Conservation (phyloP, 306 rosid genomes). For the Leucaena leucocephala region DNA sequence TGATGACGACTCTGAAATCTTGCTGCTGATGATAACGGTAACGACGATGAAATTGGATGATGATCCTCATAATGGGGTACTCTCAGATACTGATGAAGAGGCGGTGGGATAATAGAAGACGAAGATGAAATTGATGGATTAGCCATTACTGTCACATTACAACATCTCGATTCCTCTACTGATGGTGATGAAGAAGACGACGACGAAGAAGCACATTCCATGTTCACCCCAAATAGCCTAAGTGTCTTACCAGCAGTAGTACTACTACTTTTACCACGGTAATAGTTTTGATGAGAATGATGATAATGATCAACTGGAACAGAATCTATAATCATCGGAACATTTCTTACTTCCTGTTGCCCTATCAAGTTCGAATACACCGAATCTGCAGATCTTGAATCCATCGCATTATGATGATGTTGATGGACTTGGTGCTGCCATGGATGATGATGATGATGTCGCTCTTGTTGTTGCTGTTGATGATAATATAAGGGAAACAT, state of each 20-base stretch:
- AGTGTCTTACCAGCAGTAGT: slow-evolving; percentile 48
- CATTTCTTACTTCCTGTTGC: slow-evolving; percentile 27
- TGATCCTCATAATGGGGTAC: slow-evolving; percentile 39
- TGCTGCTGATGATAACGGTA: slow-evolving; percentile 35
- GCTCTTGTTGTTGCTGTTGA: slow-evolving; percentile 28
- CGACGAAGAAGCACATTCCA: slow-evolving; percentile 64
- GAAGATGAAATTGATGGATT: slow-evolving; percentile 24
- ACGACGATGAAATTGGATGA: slow-evolving; percentile 34
- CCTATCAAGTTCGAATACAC: slow-evolving; percentile 33
- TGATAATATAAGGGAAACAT: slow-evolving; percentile 38
- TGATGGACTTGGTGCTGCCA: slow-evolving; percentile 11
- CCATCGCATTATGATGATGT: slow-evolving; percentile 28
- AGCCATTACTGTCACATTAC: slow-evolving; percentile 34
- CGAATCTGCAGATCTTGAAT: slow-evolving; percentile 41
- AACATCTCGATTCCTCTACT: slow-evolving; percentile 43
- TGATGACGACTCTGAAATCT: slow-evolving; percentile 42
- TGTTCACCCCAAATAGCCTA: slow-evolving; percentile 86
- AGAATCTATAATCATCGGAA: slow-evolving; percentile 57
- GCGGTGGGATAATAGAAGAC: slow-evolving; percentile 39
- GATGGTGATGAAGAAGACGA: neutral
- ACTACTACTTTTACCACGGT: slow-evolving; percentile 19
- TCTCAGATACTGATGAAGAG: slow-evolving; percentile 39
- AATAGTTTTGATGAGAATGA: neutral
- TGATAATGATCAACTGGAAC: slow-evolving; percentile 46
- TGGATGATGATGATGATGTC: neutral